Evolutionary conservation across 2,329 filamentous ascomycete species (phyloP), one percentile per base, ranked within the genome.

Genomic region (Phyllosticta citriasiana): DNA sequence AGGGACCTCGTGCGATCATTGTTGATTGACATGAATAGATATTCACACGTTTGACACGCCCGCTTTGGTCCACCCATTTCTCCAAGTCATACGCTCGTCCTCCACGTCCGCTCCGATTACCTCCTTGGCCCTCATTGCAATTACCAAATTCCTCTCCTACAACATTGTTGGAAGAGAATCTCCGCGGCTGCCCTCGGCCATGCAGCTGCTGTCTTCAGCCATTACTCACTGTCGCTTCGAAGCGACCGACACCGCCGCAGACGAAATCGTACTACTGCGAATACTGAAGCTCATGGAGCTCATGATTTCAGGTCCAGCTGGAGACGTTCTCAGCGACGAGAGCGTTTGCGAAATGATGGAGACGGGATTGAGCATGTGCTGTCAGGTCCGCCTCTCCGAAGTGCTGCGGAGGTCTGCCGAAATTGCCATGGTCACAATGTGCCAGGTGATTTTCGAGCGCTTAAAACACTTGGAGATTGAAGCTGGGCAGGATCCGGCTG

Each of bases 291-390:
- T 99, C 55, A 99, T 99, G 94, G 94, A 99, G 75, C 89, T 91
- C 69, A 97, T 99, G 88, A 87, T 99, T 68, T 95, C 92, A 16
- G 90, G 94, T 0, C 90, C 92, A 0, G 91, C 93, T 30, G 94
- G 94, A 47, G 88, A 95, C 66, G 84, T 97, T 10, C 79, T 99
- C n/a, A 95, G 93, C 62, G 94, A 99, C 69, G 93, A 97, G 77
- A 97, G 93, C 71, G 91, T 99, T 10, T 99, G 95, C 72, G 91
- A 97, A 73, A 97, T 99, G 91, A 97, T 99, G 93, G 94, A 96
- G 73, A 93, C 91, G 1, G 94, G 93, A 1, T 76, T 99, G 66
- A 96, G 91, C 70, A 97, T 99, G 79, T 99, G 94, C 78, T 99
- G 93, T 65, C 92, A 97, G 70, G 85, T 89, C 60, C 85, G 93